These are phyloP conservation scores for Anastatica hierochuntica DNA, from an alignment of 345 rosid genomes.

Conservation along the genomic window DNA sequence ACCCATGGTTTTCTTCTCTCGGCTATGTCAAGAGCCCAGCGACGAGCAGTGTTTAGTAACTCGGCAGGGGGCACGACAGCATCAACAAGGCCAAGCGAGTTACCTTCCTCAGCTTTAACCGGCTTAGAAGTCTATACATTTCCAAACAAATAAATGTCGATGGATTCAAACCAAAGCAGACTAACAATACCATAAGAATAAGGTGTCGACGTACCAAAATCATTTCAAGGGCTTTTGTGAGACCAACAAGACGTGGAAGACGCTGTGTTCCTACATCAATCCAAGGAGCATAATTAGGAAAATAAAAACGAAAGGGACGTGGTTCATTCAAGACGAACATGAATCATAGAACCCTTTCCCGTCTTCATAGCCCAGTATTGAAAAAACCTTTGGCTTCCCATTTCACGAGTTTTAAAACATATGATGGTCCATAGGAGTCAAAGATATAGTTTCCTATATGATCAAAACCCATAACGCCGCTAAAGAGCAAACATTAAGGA, in stretches of 20 bases:
- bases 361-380: neutral
- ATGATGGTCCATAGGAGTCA: neutral
- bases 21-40: conserved; percentile 75
- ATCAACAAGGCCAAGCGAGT: conserved; percentile 67
- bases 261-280: conserved; percentile 80
- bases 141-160: neutral
- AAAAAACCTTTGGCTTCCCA: neutral
- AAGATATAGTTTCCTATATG: neutral
- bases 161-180: conserved; percentile 3
- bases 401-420: neutral
- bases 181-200: conserved; percentile 9
- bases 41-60: conserved; percentile 59
- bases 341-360: neutral
- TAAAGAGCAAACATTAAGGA: neutral
- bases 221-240: conserved; percentile 87
- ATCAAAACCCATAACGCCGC: neutral
- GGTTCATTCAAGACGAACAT: neutral
- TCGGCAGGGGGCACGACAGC: conserved; percentile 61
- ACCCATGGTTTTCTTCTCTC: conserved; percentile 78
- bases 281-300: conserved; percentile 16
- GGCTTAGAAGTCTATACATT: conserved; percentile 65
- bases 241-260: conserved; percentile 98
- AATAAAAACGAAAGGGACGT: neutral
- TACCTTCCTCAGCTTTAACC: conserved; percentile 65
- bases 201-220: conserved; percentile 59